phyloP scores from a whole-genome alignment of 2,329 filamentous ascomycete species.

The Orbilia quercus region DNA sequence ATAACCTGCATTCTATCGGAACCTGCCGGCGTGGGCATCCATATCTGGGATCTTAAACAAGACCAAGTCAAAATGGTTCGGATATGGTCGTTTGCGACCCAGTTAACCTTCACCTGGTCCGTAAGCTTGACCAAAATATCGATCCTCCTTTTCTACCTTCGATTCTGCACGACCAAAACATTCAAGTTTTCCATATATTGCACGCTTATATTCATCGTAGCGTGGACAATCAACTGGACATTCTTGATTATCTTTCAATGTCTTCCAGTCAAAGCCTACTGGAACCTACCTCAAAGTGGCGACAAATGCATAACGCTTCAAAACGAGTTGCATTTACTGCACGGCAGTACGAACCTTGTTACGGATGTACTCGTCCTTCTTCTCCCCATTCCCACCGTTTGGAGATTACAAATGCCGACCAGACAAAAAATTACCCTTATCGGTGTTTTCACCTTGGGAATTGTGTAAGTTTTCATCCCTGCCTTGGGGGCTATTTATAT shows the following conservation, averaged over 20 bases:
- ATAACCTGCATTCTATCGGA: slow-evolving; percentile 47
- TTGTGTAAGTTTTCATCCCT: slow-evolving; percentile 64
- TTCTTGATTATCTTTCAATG: slow-evolving; percentile 64
- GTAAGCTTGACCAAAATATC: slow-evolving; percentile 65
- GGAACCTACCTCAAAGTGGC: slow-evolving; percentile 59
- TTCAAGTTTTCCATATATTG: slow-evolving; percentile 61
- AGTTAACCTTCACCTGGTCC: slow-evolving; percentile 63
- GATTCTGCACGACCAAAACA: slow-evolving; percentile 61
- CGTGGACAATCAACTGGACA: slow-evolving; percentile 62
- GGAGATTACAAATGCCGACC: slow-evolving; percentile 65
- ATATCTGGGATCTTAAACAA: slow-evolving; percentile 42
- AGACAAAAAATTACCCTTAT: slow-evolving; percentile 66
- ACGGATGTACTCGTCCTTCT: slow-evolving; percentile 71
- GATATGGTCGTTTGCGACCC: slow-evolving; percentile 60
- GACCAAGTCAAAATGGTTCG: slow-evolving; percentile 32
- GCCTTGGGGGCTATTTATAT: no score
- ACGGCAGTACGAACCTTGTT: slow-evolving; percentile 71
- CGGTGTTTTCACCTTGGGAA: slow-evolving; percentile 67
- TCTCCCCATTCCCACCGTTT: slow-evolving; percentile 67
- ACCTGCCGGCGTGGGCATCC: slow-evolving; percentile 34
- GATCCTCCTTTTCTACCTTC: slow-evolving; percentile 64
- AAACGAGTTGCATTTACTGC: slow-evolving; percentile 67
- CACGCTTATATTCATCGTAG: slow-evolving; percentile 61
- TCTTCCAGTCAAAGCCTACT: slow-evolving; percentile 62
- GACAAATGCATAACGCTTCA: slow-evolving; percentile 66